Evolutionary conservation across 192 early-diverging fungal genomes (phyloP), one percentile per base, ranked within the genome.

Genomic region (Coemansia sp.): DNA sequence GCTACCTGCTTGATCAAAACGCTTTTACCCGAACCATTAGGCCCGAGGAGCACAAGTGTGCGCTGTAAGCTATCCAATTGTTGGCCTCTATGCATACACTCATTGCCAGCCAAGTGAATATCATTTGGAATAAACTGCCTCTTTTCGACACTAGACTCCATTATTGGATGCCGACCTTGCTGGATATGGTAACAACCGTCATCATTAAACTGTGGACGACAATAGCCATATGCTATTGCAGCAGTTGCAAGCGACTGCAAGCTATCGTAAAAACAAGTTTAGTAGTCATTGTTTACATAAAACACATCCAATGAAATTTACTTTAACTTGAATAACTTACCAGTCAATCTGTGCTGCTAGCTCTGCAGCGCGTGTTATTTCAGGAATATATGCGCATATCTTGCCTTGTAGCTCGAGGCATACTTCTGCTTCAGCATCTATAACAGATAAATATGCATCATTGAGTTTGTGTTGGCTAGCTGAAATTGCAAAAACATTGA

Each of bases 11-110:
- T 89, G 23, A 90, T 55, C 60, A 90, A 84, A 5, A 90, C 85
- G 65, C 88, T 89, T 65, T 90, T 91, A 2, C 95, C 95, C 5
- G 90, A 94, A 14, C 76, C 88, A 61, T 97, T 97, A 0, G 95
- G 87, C 0, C 92, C 95, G 11, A 87, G 88, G 9, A 97, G 58
- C 2, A 96, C 63, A 52, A 92, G 79, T 3, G 89, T 77, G 27
- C 74, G 75, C 8, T 78, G 64, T 27, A 53, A 32, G 49, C 24
- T 67, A 19, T 39, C 54, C 1, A 59, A 24, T 3, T 48, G 21
- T 9, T 15, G 37, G 35, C 41, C 10, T 21, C 52, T 39, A 51
- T 70, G 67, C n/a, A 39, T 21, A 25, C 74, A 82, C n/a, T 7
- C 54, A 0, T 38, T 22, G 1, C 69, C 75, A 0, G 79, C 76